Conservation (phyloP, 208 protist genomes). For the Trypanosoma avium region DNA sequence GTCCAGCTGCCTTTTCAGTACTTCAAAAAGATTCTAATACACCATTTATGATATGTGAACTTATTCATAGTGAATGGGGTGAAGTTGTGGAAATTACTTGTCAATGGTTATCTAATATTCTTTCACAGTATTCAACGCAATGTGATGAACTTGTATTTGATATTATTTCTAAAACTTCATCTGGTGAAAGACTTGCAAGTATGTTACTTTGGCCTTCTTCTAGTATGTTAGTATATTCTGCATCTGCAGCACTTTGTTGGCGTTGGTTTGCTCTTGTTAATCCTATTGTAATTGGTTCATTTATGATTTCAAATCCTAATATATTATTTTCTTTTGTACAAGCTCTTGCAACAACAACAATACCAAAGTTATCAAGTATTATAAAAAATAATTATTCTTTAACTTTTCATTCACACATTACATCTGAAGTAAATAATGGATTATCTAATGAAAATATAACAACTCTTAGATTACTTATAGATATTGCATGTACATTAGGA, state of each 20-base stretch:
- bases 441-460: neutral
- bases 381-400: neutral
- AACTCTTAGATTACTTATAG: neutral
- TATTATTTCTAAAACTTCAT: slow-evolving; percentile 31
- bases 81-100: slow-evolving; percentile 38
- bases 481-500: slow-evolving; percentile 16
- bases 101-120: slow-evolving; percentile 25
- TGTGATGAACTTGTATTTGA: slow-evolving; percentile 15
- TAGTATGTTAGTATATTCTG: slow-evolving; percentile 31
- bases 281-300: slow-evolving; percentile 20
- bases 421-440: neutral
- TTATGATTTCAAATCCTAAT: slow-evolving; percentile 18
- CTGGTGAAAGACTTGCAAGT: slow-evolving; percentile 18
- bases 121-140: neutral
- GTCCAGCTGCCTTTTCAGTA: slow-evolving; percentile 27
- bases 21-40: slow-evolving; percentile 17
- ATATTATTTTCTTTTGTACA: slow-evolving; percentile 7
- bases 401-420: neutral
- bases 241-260: slow-evolving; percentile 43
- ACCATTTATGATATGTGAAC: slow-evolving; percentile 25
- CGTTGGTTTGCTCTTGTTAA: slow-evolving; percentile 53
- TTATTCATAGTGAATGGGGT: slow-evolving; percentile 37
- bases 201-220: slow-evolving; percentile 22
- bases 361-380: neutral
- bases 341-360: slow-evolving; percentile 3